Evolutionary conservation across 164 flowering plant species (phyloP).

Genomic region (grape (Vitis vinifera)): ASM3070453v1 NC_081810.1:20352001-20352500

Average conservation of each 20-base stretch:
- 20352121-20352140: too few relatives aligned
- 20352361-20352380: constrained; percentile 77
- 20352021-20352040: too few relatives aligned
- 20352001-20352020: too few relatives aligned
- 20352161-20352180: constrained; percentile 6
- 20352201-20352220: constrained; percentile 31
- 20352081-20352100: too few relatives aligned
- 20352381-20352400: constrained; percentile 43
- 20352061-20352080: too few relatives aligned
- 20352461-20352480: neutral
- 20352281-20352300: constrained; percentile 32
- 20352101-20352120: too few relatives aligned
- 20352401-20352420: neutral
- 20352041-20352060: too few relatives aligned
- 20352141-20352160: too few relatives aligned
- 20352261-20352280: constrained; percentile 34
- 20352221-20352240: constrained; percentile 32
- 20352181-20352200: constrained; percentile 24
- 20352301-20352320: constrained; percentile 34
- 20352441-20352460: neutral
- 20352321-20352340: constrained; percentile 38
- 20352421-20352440: neutral
- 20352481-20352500: too few relatives aligned
- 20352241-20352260: constrained; percentile 41
- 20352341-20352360: constrained; percentile 54